phyloP scores from a whole-genome alignment of 2,329 filamentous ascomycete genomes.

The Colletotrichum spinosum region DNA sequence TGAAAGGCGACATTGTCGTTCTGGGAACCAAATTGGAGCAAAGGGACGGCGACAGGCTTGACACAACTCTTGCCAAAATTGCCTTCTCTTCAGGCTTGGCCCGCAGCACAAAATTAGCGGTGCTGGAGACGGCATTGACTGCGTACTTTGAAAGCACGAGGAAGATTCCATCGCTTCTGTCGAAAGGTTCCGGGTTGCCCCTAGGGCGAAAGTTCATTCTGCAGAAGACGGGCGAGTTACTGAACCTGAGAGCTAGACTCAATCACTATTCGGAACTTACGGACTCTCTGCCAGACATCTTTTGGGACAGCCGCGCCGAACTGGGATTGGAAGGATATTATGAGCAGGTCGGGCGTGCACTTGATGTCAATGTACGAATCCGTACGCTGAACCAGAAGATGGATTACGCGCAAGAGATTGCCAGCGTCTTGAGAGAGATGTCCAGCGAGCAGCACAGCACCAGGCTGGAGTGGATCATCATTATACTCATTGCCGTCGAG shows the following conservation, averaged over 20 bases:
- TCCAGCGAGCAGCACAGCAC: constrained; percentile 91
- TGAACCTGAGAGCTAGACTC: constrained; percentile 88
- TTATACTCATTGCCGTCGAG: constrained; percentile 91
- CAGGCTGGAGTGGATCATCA: constrained; percentile 94
- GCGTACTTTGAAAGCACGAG: constrained; percentile 90
- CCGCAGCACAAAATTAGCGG: constrained; percentile 91
- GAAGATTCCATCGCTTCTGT: constrained; percentile 82
- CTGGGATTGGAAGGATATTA: constrained; percentile 94
- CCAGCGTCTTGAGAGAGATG: constrained; percentile 86
- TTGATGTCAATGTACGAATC: constrained; percentile 93
- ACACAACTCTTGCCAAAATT: constrained; percentile 87
- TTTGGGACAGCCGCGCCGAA: constrained; percentile 94
- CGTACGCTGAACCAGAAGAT: constrained; percentile 95
- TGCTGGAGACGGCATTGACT: constrained; percentile 84
- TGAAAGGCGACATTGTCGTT: constrained; percentile 90
- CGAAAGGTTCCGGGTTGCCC: constrained; percentile 64
- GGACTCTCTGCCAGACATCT: constrained; percentile 93
- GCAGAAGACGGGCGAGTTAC: constrained; percentile 91
- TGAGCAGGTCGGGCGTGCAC: constrained; percentile 87
- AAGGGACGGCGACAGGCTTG: constrained; percentile 58
- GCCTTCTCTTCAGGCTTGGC: constrained; percentile 96
- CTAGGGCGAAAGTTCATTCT: constrained; percentile 80
- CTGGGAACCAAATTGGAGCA: constrained; percentile 78
- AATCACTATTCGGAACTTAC: constrained; percentile 98
- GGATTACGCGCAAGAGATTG: constrained; percentile 97